phyloP scores from a whole-genome alignment of 1,139 yeast genomes.

The Saccharomycopsis crataegensis region DNA sequence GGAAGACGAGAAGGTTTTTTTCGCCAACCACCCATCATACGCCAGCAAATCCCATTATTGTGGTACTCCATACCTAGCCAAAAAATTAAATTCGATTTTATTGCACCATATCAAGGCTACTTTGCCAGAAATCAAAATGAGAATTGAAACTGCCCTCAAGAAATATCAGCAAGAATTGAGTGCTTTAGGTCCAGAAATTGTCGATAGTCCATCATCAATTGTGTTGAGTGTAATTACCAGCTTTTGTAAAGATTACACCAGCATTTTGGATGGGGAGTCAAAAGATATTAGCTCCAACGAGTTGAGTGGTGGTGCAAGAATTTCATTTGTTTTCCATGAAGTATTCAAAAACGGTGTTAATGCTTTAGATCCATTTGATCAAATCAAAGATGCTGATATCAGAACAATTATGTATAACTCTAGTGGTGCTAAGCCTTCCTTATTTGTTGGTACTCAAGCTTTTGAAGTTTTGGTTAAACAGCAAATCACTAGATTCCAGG shows the following conservation, averaged over 20 bases:
- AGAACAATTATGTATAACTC: constrained; percentile 97
- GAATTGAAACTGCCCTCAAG: constrained; percentile 77
- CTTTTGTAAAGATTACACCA: constrained; percentile 85
- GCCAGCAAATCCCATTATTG: constrained; percentile 83
- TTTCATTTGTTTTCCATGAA: constrained; percentile 95
- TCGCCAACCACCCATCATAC: constrained; percentile 70
- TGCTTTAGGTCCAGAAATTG: constrained; percentile 75
- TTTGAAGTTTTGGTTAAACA: constrained; percentile 94
- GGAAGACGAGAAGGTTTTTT: constrained; percentile 68
- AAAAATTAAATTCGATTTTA: constrained; percentile 81
- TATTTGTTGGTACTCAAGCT: constrained; percentile 96
- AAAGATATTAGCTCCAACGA: constrained; percentile 81
- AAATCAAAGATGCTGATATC: constrained; percentile 92
- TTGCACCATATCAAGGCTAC: constrained; percentile 92
- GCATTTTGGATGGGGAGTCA: constrained; percentile 89
- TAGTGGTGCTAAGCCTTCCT: constrained; percentile 95
- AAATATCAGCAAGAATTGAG: constrained; percentile 76
- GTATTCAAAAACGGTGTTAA: constrained; percentile 87
- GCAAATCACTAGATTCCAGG: constrained; percentile 91
- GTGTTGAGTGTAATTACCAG: constrained; percentile 89
- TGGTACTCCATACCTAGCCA: constrained; percentile 95
- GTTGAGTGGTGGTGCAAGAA: constrained; percentile 96
- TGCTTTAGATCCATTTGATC: constrained; percentile 94
- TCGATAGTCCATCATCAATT: constrained; percentile 83
- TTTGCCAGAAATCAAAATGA: constrained; percentile 85